Evolutionary conservation across 805 yeast species (phyloP).

Genomic region (Saccharomycopsis fermentans): DNA sequence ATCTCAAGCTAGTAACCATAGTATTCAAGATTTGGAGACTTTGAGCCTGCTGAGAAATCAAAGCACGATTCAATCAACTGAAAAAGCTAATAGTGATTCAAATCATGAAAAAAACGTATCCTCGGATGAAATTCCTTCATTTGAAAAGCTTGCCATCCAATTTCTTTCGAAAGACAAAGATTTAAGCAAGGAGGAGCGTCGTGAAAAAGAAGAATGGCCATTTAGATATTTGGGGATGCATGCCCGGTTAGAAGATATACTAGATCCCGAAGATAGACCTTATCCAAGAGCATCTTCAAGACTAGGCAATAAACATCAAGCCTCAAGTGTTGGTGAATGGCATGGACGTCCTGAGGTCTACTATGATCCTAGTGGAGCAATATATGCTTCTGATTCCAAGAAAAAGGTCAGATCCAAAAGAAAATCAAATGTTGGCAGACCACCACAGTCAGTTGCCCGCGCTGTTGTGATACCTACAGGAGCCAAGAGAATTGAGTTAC

Average conservation of each 20-base stretch:
- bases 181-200: conserved; percentile 34
- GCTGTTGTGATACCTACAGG: not conserved
- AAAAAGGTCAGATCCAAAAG: conserved; percentile 12
- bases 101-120: not conserved
- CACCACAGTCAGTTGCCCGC: not conserved
- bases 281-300: conserved; percentile 75
- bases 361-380: conserved; percentile 33
- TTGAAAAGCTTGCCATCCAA: conserved; percentile 46
- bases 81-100: not conserved
- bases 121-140: conserved; percentile 31
- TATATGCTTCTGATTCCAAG: conserved; percentile 18
- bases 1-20: not conserved
- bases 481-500: conserved; percentile 28
- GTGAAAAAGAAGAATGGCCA: conserved; percentile 68
- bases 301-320: conserved; percentile 63
- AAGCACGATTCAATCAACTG: not conserved
- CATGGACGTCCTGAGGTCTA: conserved; percentile 55
- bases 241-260: conserved; percentile 62
- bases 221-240: conserved; percentile 72
- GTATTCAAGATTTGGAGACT: not conserved
- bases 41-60: not conserved
- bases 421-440: not conserved
- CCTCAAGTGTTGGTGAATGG: conserved; percentile 52
- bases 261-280: conserved; percentile 68
- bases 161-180: conserved; percentile 39